Evolutionary conservation across 2,329 filamentous ascomycete genomes (phyloP), one percentile per base, ranked within the genome.

Genomic region (Coniochaeta sp.): DNA sequence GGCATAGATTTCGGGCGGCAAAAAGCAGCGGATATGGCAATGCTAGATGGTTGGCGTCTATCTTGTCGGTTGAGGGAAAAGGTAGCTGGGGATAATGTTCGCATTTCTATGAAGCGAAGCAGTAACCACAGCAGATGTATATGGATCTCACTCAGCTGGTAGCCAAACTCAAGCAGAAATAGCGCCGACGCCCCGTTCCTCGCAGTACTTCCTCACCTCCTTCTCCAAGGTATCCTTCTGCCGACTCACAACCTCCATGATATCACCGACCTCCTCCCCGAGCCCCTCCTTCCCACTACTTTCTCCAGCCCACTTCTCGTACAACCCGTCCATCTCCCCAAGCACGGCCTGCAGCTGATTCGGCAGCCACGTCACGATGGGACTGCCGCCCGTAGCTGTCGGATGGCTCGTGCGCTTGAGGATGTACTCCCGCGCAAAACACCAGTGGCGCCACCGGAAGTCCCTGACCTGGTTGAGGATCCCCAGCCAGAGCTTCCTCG

Each of bases 401-500:
- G 88, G 87, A 63, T 92, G 87, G 16, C 72, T 74, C 1, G 85
- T 91, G 62, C 82, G 81, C 74, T 90, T 89, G 56, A 92, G 77
- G 60, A 92, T 91, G 64, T 92, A 92, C 73, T 91, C 87, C 53
- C 87, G 77, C 2, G 87, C 89, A 64, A 92, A 92, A 66, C 86
- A 89, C 88, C 88, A 92, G 68, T 92, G 88, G 6, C 88, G 75
- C 86, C 87, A 92, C 54, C 88, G 74, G 72, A 92, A 92, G 65
- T 89, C 86, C 52, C 88, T 81, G 8, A 92, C 86, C 67, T 91
- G 83, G 65, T 92, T 78, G 47, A 91, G 74, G 24, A 83, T 75
- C 55, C 79, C 72, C 4, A 88, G 72, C 71, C 86, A 89, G 3
- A 85, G 71, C 49, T 78, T 68, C 14, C 79, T 71, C 51, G 80